Conservation (phyloP, 352 stramenopile genomes). For the Phytophthora pini region DNA sequence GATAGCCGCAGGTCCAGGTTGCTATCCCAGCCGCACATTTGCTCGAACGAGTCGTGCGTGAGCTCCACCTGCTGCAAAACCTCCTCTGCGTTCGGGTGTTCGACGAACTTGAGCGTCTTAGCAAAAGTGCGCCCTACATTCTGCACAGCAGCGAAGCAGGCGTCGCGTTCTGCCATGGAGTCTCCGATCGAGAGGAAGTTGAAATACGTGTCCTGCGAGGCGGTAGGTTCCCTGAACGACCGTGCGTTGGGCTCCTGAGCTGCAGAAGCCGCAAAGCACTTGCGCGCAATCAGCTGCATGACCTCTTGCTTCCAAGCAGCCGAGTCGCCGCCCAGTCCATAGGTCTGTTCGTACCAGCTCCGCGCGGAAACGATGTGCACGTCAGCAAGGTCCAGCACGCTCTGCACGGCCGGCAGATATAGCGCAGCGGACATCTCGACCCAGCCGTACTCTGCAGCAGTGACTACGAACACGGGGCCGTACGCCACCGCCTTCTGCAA, state of each 20-base stretch:
- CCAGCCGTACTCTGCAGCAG: constrained; percentile 82
- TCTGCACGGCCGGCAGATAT: constrained; percentile 74
- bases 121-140: constrained; percentile 73
- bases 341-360: constrained; percentile 89
- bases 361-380: constrained; percentile 88
- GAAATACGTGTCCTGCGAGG: constrained; percentile 56
- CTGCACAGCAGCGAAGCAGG: constrained; percentile 75
- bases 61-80: constrained; percentile 87
- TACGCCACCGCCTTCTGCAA: constrained; percentile 79
- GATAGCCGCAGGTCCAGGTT: constrained; percentile 82
- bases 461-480: constrained; percentile 88
- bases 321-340: constrained; percentile 77
- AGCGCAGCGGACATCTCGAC: constrained; percentile 85
- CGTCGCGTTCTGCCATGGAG: constrained; percentile 89
- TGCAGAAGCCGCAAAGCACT: constrained; percentile 66
- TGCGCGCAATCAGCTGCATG: constrained; percentile 86
- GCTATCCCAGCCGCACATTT: constrained; percentile 83
- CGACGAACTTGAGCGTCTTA: constrained; percentile 90
- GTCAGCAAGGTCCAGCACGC: constrained; percentile 72
- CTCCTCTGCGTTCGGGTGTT: constrained; percentile 80
- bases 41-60: constrained; percentile 85
- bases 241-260: constrained; percentile 10
- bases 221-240: constrained; percentile 4
- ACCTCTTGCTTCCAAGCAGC: constrained; percentile 87
- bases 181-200: constrained; percentile 87